Base-by-base conservation (phyloP, 179 eudicot genomes). In the Camellia oleifera region DNA sequence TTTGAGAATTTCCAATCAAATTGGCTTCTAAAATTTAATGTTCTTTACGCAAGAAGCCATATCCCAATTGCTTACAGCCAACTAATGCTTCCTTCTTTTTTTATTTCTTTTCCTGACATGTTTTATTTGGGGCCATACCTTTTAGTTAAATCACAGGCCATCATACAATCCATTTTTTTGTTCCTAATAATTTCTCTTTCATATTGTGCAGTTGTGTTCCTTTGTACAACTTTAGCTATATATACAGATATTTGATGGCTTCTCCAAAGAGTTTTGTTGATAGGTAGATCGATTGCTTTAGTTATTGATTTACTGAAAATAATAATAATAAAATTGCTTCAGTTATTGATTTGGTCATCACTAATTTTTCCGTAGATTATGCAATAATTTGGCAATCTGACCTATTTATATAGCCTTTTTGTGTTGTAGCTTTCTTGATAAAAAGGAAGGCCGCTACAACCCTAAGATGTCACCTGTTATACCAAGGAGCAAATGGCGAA, bases 241-340 rank as follows among this genome's bases (percentile, higher is more conserved):
- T 93, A 79, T 92, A 95, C 87, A 83, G 86, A 77, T 95, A 95
- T 78, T 67, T 93, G 45, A 86, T 91, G 92, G 81, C 80, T 74
- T 95, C 98, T 81, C 85, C 91, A 60, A 90, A 62, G 77, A 95
- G 97, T 82, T 95, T 93, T 85, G 97, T 95, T 62, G 98, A 95
- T 92, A 92, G 98, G 97, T 92, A 86, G 79, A 56, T 64, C 12
- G 42, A 23, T 52, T 54, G 53, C 60, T 57, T 61, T 52, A 17
- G n/a, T 23, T 23, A 23, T 23, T 23, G 26, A 23, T 23, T 23
- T 23, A 23, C 26, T 23, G 26, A 23, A 23, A 23, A 23, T 23
- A 23, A 23, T 23, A 23, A 23, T 23, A 23, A 23, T 0, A 23
- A 23, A 23, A 23, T 23, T 23, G 26, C 26, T 23, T 23, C 26